Evolutionary conservation across 2,329 filamentous ascomycete species (phyloP).

Genomic region (Pseudocercospora musae): DNA sequence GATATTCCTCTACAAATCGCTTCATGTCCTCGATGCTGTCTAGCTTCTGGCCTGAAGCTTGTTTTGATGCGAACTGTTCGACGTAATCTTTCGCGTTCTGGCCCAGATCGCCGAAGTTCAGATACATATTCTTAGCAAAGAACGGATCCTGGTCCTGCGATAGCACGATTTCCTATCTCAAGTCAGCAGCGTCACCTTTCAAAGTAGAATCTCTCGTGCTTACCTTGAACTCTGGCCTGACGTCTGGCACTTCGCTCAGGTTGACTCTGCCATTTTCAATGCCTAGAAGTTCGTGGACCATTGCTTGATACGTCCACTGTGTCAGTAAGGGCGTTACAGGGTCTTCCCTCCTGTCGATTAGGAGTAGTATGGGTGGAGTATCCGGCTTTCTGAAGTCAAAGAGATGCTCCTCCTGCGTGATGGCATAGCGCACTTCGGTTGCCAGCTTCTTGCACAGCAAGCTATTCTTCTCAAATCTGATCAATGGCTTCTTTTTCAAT

Average conservation of each 20-base stretch:
- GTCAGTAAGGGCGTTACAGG: constrained; percentile 90
- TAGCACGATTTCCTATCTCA: constrained; percentile 73
- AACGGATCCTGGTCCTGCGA: constrained; percentile 98
- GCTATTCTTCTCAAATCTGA: constrained; percentile 90
- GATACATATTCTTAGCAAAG: constrained; percentile 98
- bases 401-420: constrained; percentile 91
- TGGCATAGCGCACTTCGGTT: constrained; percentile 84
- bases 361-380: constrained; percentile 85
- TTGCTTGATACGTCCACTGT: constrained; percentile 99
- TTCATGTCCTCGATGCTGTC: constrained; percentile 99
- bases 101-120: constrained; percentile 93
- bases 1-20: constrained; percentile 97
- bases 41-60: constrained; percentile 92
- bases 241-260: constrained; percentile 57
- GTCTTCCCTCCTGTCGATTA: constrained; percentile 89
- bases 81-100: constrained; percentile 99
- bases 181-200: constrained; percentile 1
- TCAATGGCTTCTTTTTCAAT: constrained; percentile 93
- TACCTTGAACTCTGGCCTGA: constrained; percentile 33
- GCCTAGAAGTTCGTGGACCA: constrained; percentile 94
- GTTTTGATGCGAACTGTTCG: constrained; percentile 95
- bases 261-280: constrained; percentile 95
- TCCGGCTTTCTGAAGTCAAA: constrained; percentile 96
- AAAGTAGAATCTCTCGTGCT: neutral
- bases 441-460: constrained; percentile 87